phyloP scores from a whole-genome alignment of 1,284 basidiomycete genomes.

The Sporisorium graminicola region DNA sequence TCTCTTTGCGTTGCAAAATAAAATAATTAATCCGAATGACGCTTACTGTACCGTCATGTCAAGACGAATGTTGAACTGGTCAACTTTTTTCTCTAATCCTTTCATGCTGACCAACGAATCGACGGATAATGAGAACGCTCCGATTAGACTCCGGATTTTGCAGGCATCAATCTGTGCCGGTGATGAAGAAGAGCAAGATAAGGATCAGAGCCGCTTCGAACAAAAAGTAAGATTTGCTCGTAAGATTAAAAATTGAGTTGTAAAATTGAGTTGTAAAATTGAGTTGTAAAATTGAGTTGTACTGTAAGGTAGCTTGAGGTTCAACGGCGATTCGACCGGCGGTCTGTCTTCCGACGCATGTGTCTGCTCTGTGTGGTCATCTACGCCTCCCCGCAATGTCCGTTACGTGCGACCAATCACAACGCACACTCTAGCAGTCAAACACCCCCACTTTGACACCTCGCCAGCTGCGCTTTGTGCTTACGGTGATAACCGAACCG shows the following conservation, averaged over 20 bases:
- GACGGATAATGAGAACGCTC: not conserved
- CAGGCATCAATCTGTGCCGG: too few species aligned
- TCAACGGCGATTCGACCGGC: constrained; percentile 5
- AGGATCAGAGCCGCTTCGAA: too few species aligned
- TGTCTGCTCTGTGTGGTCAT: not conserved
- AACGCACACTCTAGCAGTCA: not conserved
- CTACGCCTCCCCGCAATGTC: not conserved
- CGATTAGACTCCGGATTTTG: not conserved
- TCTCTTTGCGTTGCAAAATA: not conserved
- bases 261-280: too few species aligned
- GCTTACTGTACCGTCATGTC: too few species aligned
- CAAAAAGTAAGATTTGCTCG: too few species aligned
- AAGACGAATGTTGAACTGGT: not conserved
- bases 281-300: too few species aligned
- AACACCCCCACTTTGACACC: not conserved
- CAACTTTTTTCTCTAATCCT: too few species aligned
- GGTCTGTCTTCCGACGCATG: constrained; percentile 17
- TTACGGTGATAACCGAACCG: too few species aligned
- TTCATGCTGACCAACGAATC: too few species aligned
- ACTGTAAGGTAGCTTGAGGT: too few species aligned
- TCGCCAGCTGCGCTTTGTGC: not conserved
- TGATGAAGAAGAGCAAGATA: not conserved
- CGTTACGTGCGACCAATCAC: constrained; percentile 10
- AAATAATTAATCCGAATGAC: too few species aligned
- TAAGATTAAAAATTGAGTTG: too few species aligned